Evolutionary conservation across 305 asterid genomes (phyloP).

Genomic region (Ilex paraguariensis): DNA sequence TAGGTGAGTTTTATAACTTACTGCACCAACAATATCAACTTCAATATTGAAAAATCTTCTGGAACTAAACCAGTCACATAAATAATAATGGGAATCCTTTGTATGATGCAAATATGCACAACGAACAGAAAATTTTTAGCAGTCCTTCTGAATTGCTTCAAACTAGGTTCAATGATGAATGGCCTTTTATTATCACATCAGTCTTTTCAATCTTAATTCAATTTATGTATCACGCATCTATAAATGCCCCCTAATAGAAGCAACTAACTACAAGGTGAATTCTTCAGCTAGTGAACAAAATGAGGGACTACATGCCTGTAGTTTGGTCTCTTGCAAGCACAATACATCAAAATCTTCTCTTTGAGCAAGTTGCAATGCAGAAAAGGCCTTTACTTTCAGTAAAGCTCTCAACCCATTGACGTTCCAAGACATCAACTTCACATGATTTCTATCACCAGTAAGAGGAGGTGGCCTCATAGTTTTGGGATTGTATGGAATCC

Average conservation of each 20-base stretch:
- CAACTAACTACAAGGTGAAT: not conserved
- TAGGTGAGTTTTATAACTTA: too few species aligned
- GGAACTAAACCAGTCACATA: too few species aligned
- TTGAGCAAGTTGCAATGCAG: conserved; percentile 66
- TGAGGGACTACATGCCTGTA: conserved; percentile 51
- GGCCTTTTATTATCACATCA: too few species aligned
- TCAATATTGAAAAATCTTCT: too few species aligned
- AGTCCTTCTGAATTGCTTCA: too few species aligned
- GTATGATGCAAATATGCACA: too few species aligned
- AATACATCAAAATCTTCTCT: conserved; percentile 80
- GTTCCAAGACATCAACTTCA: conserved; percentile 92
- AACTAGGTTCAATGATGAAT: too few species aligned
- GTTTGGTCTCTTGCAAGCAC: conserved; percentile 94
- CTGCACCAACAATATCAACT: too few species aligned
- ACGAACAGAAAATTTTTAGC: too few species aligned
- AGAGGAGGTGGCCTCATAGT: conserved; percentile 84
- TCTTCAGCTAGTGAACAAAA: not conserved
- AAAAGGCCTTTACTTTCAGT: conserved; percentile 59
- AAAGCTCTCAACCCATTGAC: conserved; percentile 94
- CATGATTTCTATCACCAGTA: conserved; percentile 37
- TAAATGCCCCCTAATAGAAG: not conserved
- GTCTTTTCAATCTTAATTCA: too few species aligned
- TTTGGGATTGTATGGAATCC: conserved; percentile 89
- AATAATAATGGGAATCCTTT: too few species aligned
- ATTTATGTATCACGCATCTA: too few species aligned